Conservation (phyloP, 2,329 filamentous ascomycete genomes). For the Aspergillus awamori region DNA sequence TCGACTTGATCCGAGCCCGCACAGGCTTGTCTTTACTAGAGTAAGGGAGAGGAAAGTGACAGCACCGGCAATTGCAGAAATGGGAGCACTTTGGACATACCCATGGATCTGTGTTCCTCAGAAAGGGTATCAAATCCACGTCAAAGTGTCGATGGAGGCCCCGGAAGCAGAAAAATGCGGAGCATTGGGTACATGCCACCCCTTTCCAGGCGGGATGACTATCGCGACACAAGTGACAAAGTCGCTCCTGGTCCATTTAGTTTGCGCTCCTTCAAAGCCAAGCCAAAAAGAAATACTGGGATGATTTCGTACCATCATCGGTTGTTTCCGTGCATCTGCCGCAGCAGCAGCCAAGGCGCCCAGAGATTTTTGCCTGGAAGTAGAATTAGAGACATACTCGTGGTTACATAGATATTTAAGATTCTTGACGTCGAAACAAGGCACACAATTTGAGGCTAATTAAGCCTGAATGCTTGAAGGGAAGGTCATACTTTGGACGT, state of each 20-base stretch:
- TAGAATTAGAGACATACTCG: background rate
- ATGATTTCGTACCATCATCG: constrained; percentile 21
- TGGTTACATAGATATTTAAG: no score
- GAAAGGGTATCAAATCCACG: constrained; percentile 33
- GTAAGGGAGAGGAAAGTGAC: constrained; percentile 38
- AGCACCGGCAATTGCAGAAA: constrained; percentile 41
- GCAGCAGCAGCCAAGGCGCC: constrained; percentile 29
- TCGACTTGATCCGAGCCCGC: constrained; percentile 36
- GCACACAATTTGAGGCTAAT: background rate
- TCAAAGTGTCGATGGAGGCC: constrained; percentile 43
- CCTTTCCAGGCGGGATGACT: constrained; percentile 42
- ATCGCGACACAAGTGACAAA: constrained; percentile 42
- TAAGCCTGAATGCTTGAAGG: background rate
- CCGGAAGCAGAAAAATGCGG: constrained; percentile 41
- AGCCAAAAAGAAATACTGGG: constrained; percentile 12
- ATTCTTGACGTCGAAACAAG: background rate
- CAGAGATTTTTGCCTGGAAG: constrained; percentile 19
- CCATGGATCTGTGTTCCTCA: constrained; percentile 35
- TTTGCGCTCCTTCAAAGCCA: background rate
- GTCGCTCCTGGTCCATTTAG: constrained; percentile 28
- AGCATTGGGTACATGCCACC: constrained; percentile 35
- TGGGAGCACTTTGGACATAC: constrained; percentile 39
- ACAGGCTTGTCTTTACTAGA: constrained; percentile 38
- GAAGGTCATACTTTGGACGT: constrained; percentile 11
- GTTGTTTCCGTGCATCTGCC: constrained; percentile 28